A percentile compares a stretch with the other conserved stretches of the same genome.
phyloP scores from a whole-genome alignment of 2,329 filamentous ascomycete species.

The Hypoxylon sp. region DNA sequence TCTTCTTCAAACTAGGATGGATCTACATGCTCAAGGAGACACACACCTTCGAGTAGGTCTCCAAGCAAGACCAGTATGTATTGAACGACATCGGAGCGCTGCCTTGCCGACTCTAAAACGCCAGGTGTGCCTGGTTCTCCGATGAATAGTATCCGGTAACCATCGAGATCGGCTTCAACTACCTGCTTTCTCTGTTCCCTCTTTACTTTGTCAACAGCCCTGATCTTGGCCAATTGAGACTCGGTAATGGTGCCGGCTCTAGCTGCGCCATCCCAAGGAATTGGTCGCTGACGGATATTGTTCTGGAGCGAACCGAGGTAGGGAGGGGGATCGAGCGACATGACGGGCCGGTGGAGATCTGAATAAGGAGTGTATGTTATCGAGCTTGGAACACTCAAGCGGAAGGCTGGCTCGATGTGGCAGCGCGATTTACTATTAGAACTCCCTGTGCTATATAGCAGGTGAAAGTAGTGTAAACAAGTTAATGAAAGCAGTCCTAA shows the following conservation, averaged over 20 bases:
- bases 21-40: neutral
- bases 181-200: constrained; percentile 90
- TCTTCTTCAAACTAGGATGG: neutral
- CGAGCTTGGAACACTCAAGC: constrained; percentile 15
- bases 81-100: constrained; percentile 91
- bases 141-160: constrained; percentile 85
- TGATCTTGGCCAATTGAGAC: constrained; percentile 94
- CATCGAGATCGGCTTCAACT: constrained; percentile 83
- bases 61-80: constrained; percentile 92
- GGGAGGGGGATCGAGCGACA: constrained; percentile 93
- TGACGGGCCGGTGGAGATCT: constrained; percentile 57
- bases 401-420: constrained; percentile 24
- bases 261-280: constrained; percentile 97
- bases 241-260: constrained; percentile 94
- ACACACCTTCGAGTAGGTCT: constrained; percentile 87
- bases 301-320: constrained; percentile 90
- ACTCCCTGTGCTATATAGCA: constrained; percentile 13
- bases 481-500: constrained; percentile 7
- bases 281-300: constrained; percentile 95
- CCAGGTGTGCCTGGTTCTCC: constrained; percentile 78
- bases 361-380: constrained; percentile 46
- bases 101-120: constrained; percentile 87
- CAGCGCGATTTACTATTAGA: constrained; percentile 8
- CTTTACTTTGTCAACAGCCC: constrained; percentile 95
- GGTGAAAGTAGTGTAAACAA: constrained; percentile 3